Conservation (phyloP, 2,329 filamentous ascomycete genomes). For the Fusarium drepaniforme region DNA sequence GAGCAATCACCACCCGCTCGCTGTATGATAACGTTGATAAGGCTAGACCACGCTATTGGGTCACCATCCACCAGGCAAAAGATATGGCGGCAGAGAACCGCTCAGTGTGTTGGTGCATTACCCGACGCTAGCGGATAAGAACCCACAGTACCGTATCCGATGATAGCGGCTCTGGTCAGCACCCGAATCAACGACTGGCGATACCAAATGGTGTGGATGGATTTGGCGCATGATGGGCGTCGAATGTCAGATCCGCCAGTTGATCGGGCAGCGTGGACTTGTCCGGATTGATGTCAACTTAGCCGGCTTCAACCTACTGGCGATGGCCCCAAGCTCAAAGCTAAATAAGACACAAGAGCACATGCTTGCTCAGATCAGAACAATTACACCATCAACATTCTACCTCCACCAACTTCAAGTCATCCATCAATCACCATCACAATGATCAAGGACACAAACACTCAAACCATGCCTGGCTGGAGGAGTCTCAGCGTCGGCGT, state of each 20-base stretch:
- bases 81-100: constrained; percentile 1
- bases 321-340: constrained; percentile 3
- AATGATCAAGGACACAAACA: constrained; percentile 31
- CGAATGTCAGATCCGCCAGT: background rate
- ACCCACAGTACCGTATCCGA: background rate
- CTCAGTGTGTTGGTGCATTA: constrained; percentile 23
- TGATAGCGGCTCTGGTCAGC: constrained; percentile 2
- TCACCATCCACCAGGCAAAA: background rate
- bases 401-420: background rate
- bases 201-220: background rate
- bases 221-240: background rate
- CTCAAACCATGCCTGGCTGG: constrained; percentile 52
- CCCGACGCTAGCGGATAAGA: constrained; percentile 36
- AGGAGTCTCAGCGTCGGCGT: constrained; percentile 58
- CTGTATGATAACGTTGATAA: background rate
- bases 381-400: background rate
- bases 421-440: background rate
- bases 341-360: constrained; percentile 34
- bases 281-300: background rate
- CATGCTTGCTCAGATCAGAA: background rate
- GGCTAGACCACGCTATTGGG: background rate
- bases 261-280: background rate
- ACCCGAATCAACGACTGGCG: constrained; percentile 12
- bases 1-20: background rate
- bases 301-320: background rate